Conservation (phyloP, 2,329 filamentous ascomycete genomes). For the Aspergillus calidoustus region DNA sequence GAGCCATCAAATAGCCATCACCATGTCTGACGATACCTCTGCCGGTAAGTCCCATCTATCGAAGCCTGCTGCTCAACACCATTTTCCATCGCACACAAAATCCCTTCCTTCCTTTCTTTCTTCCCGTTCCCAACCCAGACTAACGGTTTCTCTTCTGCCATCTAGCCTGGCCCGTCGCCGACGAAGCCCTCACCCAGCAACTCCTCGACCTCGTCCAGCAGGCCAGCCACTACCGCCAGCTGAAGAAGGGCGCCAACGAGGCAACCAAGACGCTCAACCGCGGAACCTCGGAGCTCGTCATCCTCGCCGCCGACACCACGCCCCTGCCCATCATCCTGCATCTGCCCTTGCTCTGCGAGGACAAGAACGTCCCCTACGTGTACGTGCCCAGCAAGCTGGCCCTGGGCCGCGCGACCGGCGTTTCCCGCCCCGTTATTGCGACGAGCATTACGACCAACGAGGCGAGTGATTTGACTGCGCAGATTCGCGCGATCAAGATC, state of each 20-base stretch:
- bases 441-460: constrained; percentile 91
- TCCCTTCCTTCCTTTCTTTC: background rate
- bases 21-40: constrained; percentile 39
- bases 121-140: background rate
- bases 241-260: constrained; percentile 90
- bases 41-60: constrained; percentile 28
- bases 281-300: constrained; percentile 85
- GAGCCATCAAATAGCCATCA: constrained; percentile 36
- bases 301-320: constrained; percentile 85
- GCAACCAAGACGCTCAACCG: constrained; percentile 88
- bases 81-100: background rate
- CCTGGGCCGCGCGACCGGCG: constrained; percentile 87
- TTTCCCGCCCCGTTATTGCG: constrained; percentile 84
- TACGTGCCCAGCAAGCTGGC: constrained; percentile 79
- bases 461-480: constrained; percentile 80
- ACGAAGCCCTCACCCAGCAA: constrained; percentile 75
- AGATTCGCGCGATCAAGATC: constrained; percentile 88
- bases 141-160: constrained; percentile 15
- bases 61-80: background rate
- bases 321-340: constrained; percentile 88
- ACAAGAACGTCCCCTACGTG: constrained; percentile 73
- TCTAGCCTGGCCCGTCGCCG: constrained; percentile 72
- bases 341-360: constrained; percentile 83
- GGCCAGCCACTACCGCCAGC: constrained; percentile 65
- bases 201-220: constrained; percentile 83